Evolutionary conservation across 1,284 basidiomycete species (phyloP), one percentile per base, ranked within the genome.

Genomic region (Salmacisia buchloeana): DNA sequence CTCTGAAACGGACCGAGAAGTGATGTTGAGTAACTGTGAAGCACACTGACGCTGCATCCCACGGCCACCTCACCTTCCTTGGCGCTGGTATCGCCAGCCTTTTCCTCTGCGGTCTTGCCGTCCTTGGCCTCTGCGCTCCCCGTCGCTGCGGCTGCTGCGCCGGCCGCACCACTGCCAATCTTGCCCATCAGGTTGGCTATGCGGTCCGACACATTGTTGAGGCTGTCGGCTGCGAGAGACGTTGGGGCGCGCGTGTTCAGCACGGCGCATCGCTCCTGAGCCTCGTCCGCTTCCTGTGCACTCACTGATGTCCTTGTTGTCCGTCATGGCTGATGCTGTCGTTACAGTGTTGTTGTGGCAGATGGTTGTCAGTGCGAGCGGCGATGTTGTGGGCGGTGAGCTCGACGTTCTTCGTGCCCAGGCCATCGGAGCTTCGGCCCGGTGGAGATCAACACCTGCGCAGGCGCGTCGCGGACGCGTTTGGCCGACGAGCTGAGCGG

Each of bases 181-280:
- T 70, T 69, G 62, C 59, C 45, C 69, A 74, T 67, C 57, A 74
- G 69, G 15, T 65, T 64, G 3, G 65, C 69, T 3, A 74, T 69
- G 61, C 70, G 67, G 12, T 63, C 64, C 3, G 72, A 69, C 41
- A 74, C 69, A 45, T 67, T 69, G 62, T 68, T 68, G 67, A 72
- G 67, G 57, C 67, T 69, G 46, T 66, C 68, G 52, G 57, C 25
- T 27, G 59, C 61, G 39, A 60, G 31, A 35, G 63, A 60, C n/a
- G n/a, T n/a, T n/a, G n/a, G n/a, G n/a, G n/a, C n/a, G n/a, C n/a
- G n/a, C n/a, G n/a, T n/a, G n/a, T n/a, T n/a, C n/a, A n/a, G n/a
- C n/a, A n/a, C n/a, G n/a, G n/a, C n/a, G n/a, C n/a, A n/a, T n/a
- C n/a, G n/a, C n/a, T n/a, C n/a, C n/a, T n/a, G n/a, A n/a, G n/a